Evolutionary conservation across 768 basidiomycete species (phyloP).

Genomic region (Mycena indigotica): DNA sequence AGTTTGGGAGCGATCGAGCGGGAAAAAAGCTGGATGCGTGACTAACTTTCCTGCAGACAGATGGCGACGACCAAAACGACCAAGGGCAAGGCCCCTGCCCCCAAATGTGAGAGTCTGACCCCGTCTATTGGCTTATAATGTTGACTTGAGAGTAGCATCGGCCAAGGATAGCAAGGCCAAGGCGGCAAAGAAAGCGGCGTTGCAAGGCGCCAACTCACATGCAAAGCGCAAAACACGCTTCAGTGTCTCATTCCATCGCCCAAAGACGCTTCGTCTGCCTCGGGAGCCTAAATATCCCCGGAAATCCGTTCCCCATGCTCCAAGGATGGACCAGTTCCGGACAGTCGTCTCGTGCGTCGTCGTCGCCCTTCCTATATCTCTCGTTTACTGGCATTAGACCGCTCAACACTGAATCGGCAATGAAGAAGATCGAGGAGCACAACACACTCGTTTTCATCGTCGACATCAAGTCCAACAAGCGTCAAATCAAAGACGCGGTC

Average conservation of each 20-base stretch:
- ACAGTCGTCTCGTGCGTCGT: constrained; percentile 83
- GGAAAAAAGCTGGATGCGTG: background rate
- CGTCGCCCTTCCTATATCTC: background rate
- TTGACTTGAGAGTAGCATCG: constrained; percentile 36
- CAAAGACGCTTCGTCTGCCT: constrained; percentile 85
- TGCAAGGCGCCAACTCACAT: constrained; percentile 84
- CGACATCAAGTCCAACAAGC: constrained; percentile 94
- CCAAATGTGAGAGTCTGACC: no score
- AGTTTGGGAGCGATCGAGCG: background rate
- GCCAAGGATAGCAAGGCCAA: constrained; percentile 76
- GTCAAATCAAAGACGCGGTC: constrained; percentile 98
- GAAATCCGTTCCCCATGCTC: constrained; percentile 88
- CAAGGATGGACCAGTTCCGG: constrained; percentile 95
- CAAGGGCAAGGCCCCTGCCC: constrained; percentile 66
- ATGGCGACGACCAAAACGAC: constrained; percentile 73
- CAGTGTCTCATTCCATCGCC: constrained; percentile 92
- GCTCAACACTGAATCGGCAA: constrained; percentile 93
- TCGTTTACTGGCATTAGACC: constrained; percentile 49
- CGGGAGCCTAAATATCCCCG: constrained; percentile 94
- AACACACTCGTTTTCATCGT: constrained; percentile 99
- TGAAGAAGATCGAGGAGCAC: constrained; percentile 99
- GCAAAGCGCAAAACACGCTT: constrained; percentile 78
- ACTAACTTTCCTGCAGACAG: background rate
- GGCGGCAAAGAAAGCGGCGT: constrained; percentile 93
- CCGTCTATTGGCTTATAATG: no score